phyloP scores from a whole-genome alignment of 2,329 filamentous ascomycete genomes.

The Fusarium bulbicola region DNA sequence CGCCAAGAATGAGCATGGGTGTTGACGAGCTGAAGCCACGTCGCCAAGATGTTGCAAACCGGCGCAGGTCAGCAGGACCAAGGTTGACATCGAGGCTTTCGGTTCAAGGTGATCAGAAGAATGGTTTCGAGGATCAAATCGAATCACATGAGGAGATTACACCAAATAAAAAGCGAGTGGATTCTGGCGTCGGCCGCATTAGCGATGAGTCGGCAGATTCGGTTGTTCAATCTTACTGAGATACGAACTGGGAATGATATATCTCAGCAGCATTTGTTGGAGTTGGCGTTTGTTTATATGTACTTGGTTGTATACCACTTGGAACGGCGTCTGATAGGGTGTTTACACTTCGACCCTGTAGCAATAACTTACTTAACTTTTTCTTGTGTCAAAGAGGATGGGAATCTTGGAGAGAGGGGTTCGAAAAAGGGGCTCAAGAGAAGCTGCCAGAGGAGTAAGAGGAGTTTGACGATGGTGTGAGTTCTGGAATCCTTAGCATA shows the following conservation, averaged over 20 bases:
- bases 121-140: slow-evolving; percentile 28
- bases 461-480: slow-evolving; percentile 11
- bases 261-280: slow-evolving; percentile 33
- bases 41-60: slow-evolving; percentile 38
- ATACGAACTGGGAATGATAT: slow-evolving; percentile 1
- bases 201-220: slow-evolving; percentile 42
- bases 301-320: slow-evolving; percentile 25
- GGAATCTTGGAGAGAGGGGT: slow-evolving; percentile 4
- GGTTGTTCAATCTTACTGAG: slow-evolving; percentile 10
- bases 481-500: slow-evolving; percentile 13
- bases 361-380: slow-evolving; percentile 31
- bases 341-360: slow-evolving; percentile 29
- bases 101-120: slow-evolving; percentile 34
- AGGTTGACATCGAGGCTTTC: slow-evolving; percentile 29
- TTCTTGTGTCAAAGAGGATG: slow-evolving; percentile 14
- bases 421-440: slow-evolving; percentile 11
- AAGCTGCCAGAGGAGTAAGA: not conserved
- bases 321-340: slow-evolving; percentile 36
- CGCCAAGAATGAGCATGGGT: slow-evolving; percentile 46
- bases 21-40: slow-evolving; percentile 42
- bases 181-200: slow-evolving; percentile 47
- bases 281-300: slow-evolving; percentile 32
- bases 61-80: slow-evolving; percentile 46
- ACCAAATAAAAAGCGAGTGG: slow-evolving; percentile 45
- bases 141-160: slow-evolving; percentile 30